Base-by-base conservation (phyloP, 129 eudicot genomes). In the Tanacetum coccineum region DNA sequence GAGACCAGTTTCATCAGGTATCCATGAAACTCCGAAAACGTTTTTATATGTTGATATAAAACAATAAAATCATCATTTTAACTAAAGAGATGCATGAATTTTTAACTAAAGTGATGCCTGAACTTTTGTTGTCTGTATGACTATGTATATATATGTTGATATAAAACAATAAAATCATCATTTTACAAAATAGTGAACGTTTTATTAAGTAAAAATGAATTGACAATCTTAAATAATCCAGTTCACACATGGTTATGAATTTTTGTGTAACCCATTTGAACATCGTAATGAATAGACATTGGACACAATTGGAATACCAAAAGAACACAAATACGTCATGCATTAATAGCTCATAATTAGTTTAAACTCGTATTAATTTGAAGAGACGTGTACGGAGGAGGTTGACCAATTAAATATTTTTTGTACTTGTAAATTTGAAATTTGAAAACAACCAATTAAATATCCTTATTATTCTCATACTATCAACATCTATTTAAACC, bases 291-390 rank as follows among this genome's bases (percentile, higher is more conserved):
- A 30, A 25, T 14, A 36, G n/a, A 11, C 48, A 26, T 67, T 19
- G 71, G 71, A 67, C 71, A 67, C 47, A 50, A 30, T 11, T 13
- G 32, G 50, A 67, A 67, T 64, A 30, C 71, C 59, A 53, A 67
- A 67, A 51, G 49, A 67, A 17, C 61, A 67, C 50, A 32, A 50
- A 48, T 19, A 64, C 9, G 12, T 61, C 71, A 46, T 65, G n/a
- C 15, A 45, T 44, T 4, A n/a, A n/a, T 13, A 13, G 3, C 56
- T 3, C 21, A n/a, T 53, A 15, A n/a, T 2, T 32, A 5, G 10
- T 6, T 36, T 32, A 6, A 1, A 32, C 1, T 32, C n/a, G n/a
- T n/a, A n/a, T 22, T 22, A 22, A 22, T 22, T 0, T 36, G 40
- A 36, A 36, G 9, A 36, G 40, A 36, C 6, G 6, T 5, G 6